Evolutionary conservation across 2,329 filamentous ascomycete species (phyloP).

Genomic region (Westerdykella ornata): DNA sequence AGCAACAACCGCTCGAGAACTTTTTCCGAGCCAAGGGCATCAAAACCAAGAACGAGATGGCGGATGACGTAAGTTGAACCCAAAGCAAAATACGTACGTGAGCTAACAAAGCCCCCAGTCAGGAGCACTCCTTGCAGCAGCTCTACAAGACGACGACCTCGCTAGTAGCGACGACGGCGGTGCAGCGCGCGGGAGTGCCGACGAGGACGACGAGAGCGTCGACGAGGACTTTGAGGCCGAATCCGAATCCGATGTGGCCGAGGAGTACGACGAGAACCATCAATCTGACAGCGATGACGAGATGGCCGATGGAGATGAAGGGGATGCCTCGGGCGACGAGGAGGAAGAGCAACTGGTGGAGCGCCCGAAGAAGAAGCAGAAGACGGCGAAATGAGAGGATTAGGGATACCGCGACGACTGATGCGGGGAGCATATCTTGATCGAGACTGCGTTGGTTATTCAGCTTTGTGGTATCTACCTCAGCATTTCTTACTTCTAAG

Average conservation of each 20-base stretch:
- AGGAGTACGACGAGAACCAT: conserved; percentile 89
- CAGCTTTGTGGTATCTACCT: no score
- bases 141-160: conserved; percentile 76
- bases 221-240: conserved; percentile 95
- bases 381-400: conserved; percentile 32
- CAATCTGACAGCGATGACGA: conserved; percentile 65
- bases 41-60: conserved; percentile 97
- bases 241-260: conserved; percentile 89
- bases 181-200: conserved; percentile 74
- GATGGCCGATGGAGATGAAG: conserved; percentile 53
- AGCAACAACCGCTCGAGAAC: conserved; percentile 89
- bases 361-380: conserved; percentile 60
- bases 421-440: no score
- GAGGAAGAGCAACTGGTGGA: conserved; percentile 46
- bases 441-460: no score
- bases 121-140: conserved; percentile 63
- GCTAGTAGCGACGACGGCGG: conserved; percentile 70
- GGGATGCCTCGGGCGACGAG: conserved; percentile 47
- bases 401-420: no score
- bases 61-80: conserved; percentile 70
- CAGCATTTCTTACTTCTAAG: no score
- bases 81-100: neutral
- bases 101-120: conserved; percentile 40
- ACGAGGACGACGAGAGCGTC: conserved; percentile 90
- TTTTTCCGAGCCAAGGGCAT: conserved; percentile 97